Evolutionary conservation across 169 alveolate genomes (phyloP), one percentile per base, ranked within the genome.

Genomic region (Eimeria tenella): DNA sequence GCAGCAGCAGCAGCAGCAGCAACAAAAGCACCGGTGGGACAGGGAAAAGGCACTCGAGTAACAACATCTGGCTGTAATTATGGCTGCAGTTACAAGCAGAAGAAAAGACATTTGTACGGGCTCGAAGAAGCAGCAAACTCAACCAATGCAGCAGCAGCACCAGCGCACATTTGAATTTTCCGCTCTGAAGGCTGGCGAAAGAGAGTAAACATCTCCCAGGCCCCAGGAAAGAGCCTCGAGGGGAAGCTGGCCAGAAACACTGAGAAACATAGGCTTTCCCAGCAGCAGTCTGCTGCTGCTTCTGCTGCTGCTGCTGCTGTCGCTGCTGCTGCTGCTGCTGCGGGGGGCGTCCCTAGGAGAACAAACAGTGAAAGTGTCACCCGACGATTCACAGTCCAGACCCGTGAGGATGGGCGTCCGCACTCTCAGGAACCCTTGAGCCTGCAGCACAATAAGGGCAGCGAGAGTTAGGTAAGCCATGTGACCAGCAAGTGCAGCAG

Each of bases 351-450:
- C 77, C 31, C 31, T 13, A 13, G 77, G 77, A 68, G 77, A 13
- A n/a, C 42, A 68, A 21, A 99, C 99, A 94, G 98, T 97, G 97
- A 99, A 99, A 98, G 98, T 98, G 94, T 99, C 99, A 63, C 99
- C 99, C 13, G 99, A 99, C 55, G 99, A 99, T 97, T 99, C 99
- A 93, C 99, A 99, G 95, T 99, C 99, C 21, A 99, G 97, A 7
- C 99, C 98, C 11, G 99, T 99, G 55, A 99, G 98, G 13, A 98
- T 96, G n/a, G 99, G 99, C 17, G 99, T 98, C 86, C 98, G 99
- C 49, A 99, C 97, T 94, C 98, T 98, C 83, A 97, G 94, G 94
- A 98, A 99, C 19, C 99, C 99, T 89, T 98, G 95, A 8, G 95
- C 74, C 98, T 98, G 31, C 77, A 68, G 49, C 77, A 23, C n/a